phyloP scores from a whole-genome alignment of 306 rosid genomes.

The Sicyos baderoa region DNA sequence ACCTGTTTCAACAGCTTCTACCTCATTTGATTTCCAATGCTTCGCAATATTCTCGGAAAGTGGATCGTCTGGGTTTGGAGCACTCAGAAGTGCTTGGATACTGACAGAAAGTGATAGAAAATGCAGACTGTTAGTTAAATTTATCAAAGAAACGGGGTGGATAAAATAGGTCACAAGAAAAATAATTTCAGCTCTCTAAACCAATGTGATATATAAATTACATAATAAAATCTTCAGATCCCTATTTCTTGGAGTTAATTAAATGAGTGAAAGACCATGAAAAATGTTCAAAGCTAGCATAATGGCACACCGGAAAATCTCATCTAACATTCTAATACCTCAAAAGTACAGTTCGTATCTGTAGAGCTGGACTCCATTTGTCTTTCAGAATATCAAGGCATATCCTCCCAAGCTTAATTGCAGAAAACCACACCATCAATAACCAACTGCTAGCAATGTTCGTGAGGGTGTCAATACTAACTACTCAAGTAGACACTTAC shows the following conservation, averaged over 20 bases:
- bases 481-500: slow-evolving; percentile 27
- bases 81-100: slow-evolving; percentile 95
- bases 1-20: slow-evolving; percentile 97
- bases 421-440: slow-evolving; percentile 11
- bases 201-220: not conserved
- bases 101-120: slow-evolving; percentile 29
- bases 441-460: not conserved
- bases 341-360: slow-evolving; percentile 27
- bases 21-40: slow-evolving; percentile 90
- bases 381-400: slow-evolving; percentile 30
- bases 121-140: not conserved
- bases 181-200: not conserved
- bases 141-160: not conserved
- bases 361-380: slow-evolving; percentile 30
- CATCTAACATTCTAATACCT: slow-evolving; percentile 13
- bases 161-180: not conserved
- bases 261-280: not conserved
- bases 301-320: slow-evolving; percentile 1
- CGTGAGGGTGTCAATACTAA: not conserved
- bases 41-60: slow-evolving; percentile 96
- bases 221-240: not conserved
- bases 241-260: not conserved
- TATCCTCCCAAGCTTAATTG: slow-evolving; percentile 23
- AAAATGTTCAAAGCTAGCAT: not conserved
- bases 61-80: slow-evolving; percentile 96